Evolutionary conservation across 352 stramenopile species (phyloP).

Genomic region (Phytopythium vexans): DNA sequence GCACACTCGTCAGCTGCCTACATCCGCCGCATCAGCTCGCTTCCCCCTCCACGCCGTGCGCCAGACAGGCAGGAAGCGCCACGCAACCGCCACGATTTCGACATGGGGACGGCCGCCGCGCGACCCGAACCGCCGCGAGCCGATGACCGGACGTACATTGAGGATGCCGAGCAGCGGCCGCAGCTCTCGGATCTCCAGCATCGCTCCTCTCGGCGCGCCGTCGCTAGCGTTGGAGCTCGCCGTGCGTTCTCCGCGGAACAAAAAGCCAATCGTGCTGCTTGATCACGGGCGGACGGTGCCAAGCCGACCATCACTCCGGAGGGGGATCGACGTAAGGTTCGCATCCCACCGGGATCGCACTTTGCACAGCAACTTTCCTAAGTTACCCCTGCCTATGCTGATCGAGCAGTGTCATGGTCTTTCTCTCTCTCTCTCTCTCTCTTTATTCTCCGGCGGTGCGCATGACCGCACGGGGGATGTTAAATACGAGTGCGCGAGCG

Average conservation of each 20-base stretch:
- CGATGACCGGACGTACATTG: constrained; percentile 47
- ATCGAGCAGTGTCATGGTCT: too few relatives aligned
- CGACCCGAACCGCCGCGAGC: background rate
- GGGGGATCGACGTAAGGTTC: too few relatives aligned
- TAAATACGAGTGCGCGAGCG: too few relatives aligned
- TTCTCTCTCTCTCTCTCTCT: background rate
- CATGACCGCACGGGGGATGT: background rate
- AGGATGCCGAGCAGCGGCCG: constrained; percentile 76
- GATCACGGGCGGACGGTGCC: too few relatives aligned
- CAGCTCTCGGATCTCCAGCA: constrained; percentile 83
- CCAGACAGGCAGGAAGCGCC: background rate
- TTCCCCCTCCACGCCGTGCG: background rate
- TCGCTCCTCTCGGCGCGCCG: constrained; percentile 10
- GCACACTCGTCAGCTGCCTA: constrained; percentile 12
- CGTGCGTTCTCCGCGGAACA: too few relatives aligned
- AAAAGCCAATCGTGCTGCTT: too few relatives aligned
- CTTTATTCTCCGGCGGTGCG: background rate
- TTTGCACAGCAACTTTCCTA: too few relatives aligned
- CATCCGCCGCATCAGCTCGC: constrained; percentile 11
- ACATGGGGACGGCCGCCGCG: background rate
- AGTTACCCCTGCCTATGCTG: too few relatives aligned
- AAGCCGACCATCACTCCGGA: too few relatives aligned
- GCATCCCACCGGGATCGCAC: too few relatives aligned
- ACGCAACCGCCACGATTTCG: background rate
- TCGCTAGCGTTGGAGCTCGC: too few relatives aligned